These are phyloP conservation scores for Microsporum ferrugineum DNA, from an alignment of 2,329 filamentous ascomycete genomes.

Conservation along the genomic window DNA sequence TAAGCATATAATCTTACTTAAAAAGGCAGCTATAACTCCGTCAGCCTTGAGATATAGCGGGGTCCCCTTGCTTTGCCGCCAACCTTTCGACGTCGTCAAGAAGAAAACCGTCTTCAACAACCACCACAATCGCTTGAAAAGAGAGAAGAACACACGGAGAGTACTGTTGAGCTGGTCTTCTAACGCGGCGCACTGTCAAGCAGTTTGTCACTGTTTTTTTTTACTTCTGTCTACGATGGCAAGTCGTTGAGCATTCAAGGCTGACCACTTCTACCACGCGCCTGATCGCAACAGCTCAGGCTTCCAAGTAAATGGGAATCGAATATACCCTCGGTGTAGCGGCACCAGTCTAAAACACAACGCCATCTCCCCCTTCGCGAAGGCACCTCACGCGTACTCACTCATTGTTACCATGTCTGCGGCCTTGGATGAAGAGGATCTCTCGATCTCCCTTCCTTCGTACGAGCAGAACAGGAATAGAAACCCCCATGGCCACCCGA, in stretches of 20 bases:
- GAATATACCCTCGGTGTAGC: not conserved
- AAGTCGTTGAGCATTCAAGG: not conserved
- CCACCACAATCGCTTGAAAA: not conserved
- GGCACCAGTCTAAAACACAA: not conserved
- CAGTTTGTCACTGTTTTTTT: not conserved
- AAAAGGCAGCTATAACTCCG: not conserved
- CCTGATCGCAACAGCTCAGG: not conserved
- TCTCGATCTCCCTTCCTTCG: constrained; percentile 26
- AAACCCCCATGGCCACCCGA: constrained; percentile 16
- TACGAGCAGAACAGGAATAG: constrained; percentile 11
- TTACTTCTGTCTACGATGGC: not conserved
- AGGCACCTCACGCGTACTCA: not conserved
- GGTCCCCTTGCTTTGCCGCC: not conserved
- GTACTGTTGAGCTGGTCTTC: too few species aligned
- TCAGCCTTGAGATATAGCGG: not conserved
- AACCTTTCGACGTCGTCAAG: not conserved
- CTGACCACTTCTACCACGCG: not conserved
- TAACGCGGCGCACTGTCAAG: too few species aligned
- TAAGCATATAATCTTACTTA: not conserved
- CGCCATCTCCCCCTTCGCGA: not conserved
- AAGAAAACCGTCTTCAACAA: not conserved
- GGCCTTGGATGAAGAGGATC: constrained; percentile 28
- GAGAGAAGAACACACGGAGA: not conserved
- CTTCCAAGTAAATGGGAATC: not conserved
- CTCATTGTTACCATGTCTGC: constrained; percentile 22